These are phyloP conservation scores for Paulownia fortunei DNA, from an alignment of 257 asterid species.

Conservation along the genomic window DNA sequence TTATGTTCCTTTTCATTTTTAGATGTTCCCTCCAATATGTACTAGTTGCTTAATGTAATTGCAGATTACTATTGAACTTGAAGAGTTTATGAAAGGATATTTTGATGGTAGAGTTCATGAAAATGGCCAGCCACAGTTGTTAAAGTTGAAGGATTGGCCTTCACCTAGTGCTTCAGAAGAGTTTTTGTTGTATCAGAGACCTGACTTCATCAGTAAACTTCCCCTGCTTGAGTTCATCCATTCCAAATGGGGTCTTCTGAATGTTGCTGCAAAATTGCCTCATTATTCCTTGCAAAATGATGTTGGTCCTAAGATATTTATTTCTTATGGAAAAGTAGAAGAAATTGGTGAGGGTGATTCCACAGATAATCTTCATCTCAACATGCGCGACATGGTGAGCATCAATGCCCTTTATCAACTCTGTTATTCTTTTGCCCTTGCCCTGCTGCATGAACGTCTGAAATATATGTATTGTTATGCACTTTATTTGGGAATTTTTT, in stretches of 20 bases:
- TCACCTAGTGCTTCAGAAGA: slow-evolving; percentile 94
- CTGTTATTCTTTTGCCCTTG: background rate
- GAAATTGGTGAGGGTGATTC: slow-evolving; percentile 74
- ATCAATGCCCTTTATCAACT: slow-evolving; percentile 4
- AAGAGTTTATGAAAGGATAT: slow-evolving; percentile 88
- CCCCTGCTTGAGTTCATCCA: slow-evolving; percentile 96
- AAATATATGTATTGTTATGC: slow-evolving; percentile 19
- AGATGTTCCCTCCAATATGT: slow-evolving; percentile 25
- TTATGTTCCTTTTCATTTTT: background rate
- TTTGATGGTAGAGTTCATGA: slow-evolving; percentile 78
- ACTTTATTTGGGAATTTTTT: background rate
- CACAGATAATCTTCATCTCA: slow-evolving; percentile 77
- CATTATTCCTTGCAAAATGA: slow-evolving; percentile 97
- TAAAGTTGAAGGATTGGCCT: slow-evolving; percentile 98
- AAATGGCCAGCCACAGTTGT: slow-evolving; percentile 67
- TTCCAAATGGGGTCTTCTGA: slow-evolving; percentile 98
- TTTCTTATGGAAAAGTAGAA: slow-evolving; percentile 76
- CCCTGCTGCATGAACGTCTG: background rate
- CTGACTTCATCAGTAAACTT: slow-evolving; percentile 87
- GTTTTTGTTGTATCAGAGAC: slow-evolving; percentile 89
- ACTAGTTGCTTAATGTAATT: slow-evolving; percentile 37
- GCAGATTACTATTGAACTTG: slow-evolving; percentile 79
- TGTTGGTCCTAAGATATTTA: slow-evolving; percentile 90
- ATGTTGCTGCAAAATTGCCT: slow-evolving; percentile 97
- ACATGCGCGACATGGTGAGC: slow-evolving; percentile 93